Base-by-base conservation (phyloP, 192 early-diverging fungal genomes). In the Backusella westeae region DNA sequence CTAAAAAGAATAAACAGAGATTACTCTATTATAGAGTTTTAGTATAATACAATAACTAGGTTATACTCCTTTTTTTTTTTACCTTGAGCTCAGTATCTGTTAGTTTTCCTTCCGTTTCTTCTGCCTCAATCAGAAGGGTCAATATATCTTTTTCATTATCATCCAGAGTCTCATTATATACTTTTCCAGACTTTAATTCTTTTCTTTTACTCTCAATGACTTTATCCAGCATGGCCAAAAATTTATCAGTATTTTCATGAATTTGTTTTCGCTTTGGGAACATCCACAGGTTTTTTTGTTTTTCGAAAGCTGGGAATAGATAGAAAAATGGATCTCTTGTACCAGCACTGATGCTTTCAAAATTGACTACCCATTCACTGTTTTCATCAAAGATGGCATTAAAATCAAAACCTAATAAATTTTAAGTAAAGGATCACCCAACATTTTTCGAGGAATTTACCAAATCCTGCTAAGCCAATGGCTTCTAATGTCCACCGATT, bases 301-400 rank as follows among this genome's bases (percentile, higher is more conserved):
- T 74, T 29, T 89, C 89, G 6, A 90, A 80, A 73, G 80, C 78
- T 29, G 87, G 87, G 34, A 90, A 87, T 69, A 89, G 76, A 32
- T 84, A 82, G 71, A 83, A 88, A 9, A 88, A 56, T 3, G 87
- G 87, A 44, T 87, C 76, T n/a, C 77, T 66, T 77, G 88, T 79
- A 35, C 81, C 80, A 10, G 81, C 72, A 15, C 82, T 78, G 67
- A 90, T 65, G 23, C 79, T 79, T 67, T 85, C 81, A 78, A 88
- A 88, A 69, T 81, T 80, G 12, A 75, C 76, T 72, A 83, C 82
- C 82, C 68, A 70, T 63, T 76, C 68, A 39, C 84, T 84, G 29
- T 84, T 78, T 1, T 84, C 82, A 52, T 87, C 78, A 23, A 82
- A 73, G 17, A 86, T 78, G 0, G 88, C 84, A 65, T 83, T 77